Evolutionary conservation across 1,284 basidiomycete genomes (phyloP).

Genomic region (Marasmius fiardii): DNA sequence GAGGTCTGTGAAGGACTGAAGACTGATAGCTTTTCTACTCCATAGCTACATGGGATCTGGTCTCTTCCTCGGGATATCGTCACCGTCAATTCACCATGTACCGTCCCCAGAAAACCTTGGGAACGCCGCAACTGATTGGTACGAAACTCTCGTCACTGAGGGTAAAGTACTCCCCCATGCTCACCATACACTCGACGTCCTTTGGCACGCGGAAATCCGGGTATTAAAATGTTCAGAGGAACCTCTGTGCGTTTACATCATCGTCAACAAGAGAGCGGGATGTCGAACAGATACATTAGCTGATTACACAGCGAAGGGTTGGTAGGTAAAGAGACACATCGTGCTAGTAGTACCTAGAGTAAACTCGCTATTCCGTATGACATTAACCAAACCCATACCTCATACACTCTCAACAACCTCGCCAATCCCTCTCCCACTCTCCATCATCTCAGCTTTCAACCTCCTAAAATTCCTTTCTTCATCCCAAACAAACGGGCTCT

Average conservation of each 20-base stretch:
- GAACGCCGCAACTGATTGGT: conserved; percentile 23
- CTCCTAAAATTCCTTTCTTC: conserved; percentile 32
- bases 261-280: conserved; percentile 32
- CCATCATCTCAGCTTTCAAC: conserved; percentile 20
- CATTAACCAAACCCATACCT: too few species aligned
- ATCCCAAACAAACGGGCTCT: conserved; percentile 44
- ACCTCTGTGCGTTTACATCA: conserved; percentile 27
- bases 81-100: conserved; percentile 35
- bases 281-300: conserved; percentile 22
- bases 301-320: conserved; percentile 15
- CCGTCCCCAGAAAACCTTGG: conserved; percentile 21
- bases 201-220: conserved; percentile 28
- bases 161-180: conserved; percentile 21
- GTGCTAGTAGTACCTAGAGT: too few species aligned
- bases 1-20: neutral
- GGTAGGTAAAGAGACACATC: neutral
- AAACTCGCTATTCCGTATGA: too few species aligned
- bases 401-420: conserved; percentile 4
- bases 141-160: conserved; percentile 18
- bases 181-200: conserved; percentile 21
- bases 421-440: conserved; percentile 8
- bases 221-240: conserved; percentile 20
- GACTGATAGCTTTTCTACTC: neutral
- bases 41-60: conserved; percentile 43
- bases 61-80: conserved; percentile 39